These are phyloP conservation scores for Nicotiana knightiana DNA, from an alignment of 257 asterid species.

Conservation along the genomic window DNA sequence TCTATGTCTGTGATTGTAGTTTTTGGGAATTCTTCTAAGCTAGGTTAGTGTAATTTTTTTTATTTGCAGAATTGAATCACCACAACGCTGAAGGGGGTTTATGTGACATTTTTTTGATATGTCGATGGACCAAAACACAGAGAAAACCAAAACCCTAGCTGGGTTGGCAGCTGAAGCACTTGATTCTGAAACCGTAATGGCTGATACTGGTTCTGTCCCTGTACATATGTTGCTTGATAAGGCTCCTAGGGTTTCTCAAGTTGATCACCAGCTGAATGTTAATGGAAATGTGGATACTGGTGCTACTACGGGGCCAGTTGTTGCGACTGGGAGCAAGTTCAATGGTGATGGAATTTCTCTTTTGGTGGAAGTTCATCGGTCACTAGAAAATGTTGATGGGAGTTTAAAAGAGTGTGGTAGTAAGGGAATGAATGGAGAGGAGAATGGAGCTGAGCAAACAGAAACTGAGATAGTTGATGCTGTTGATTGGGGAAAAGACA, in stretches of 20 bases:
- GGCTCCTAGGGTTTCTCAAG: constrained; percentile 1
- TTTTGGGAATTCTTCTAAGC: not conserved
- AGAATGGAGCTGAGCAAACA: not conserved
- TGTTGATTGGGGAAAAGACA: constrained; percentile 2
- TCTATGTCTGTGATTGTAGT: not conserved
- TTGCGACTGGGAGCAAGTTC: not conserved
- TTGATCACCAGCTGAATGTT: not conserved
- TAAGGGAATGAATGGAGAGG: not conserved
- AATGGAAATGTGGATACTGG: not conserved
- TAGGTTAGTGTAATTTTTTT: not conserved
- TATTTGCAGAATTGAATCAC: not conserved
- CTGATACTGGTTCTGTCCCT: not conserved
- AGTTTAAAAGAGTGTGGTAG: not conserved
- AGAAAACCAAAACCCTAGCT: constrained; percentile 3
- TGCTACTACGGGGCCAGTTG: not conserved
- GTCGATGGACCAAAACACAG: not conserved
- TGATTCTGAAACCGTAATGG: constrained; percentile 7
- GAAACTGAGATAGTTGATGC: not conserved
- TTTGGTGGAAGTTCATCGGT: not conserved
- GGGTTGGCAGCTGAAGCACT: not conserved
- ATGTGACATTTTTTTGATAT: not conserved
- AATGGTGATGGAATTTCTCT: constrained; percentile 2
- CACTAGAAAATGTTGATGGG: not conserved
- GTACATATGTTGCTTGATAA: not conserved
- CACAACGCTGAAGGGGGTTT: not conserved